These are phyloP conservation scores for Avena atlantica DNA, from an alignment of 176 grass and related monocot genomes.

Conservation along the genomic window DNA sequence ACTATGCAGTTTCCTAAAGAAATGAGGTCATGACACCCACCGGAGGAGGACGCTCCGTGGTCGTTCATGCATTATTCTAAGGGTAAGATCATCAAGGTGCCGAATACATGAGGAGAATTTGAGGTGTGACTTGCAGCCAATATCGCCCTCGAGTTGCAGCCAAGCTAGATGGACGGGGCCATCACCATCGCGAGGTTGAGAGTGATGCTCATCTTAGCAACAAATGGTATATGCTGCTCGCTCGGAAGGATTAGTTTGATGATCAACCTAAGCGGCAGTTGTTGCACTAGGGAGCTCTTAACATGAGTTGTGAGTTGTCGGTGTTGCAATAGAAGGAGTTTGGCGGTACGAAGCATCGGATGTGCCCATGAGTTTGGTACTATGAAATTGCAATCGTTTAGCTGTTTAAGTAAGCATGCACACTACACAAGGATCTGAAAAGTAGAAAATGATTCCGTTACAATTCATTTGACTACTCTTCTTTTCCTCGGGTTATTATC, in stretches of 20 bases:
- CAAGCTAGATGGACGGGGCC: conserved; percentile 59
- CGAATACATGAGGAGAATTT: conserved; percentile 50
- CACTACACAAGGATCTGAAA: no score
- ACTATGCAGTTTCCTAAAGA: conserved; percentile 69
- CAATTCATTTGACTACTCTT: no score
- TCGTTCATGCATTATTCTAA: conserved; percentile 69
- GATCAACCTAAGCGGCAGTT: conserved; percentile 39
- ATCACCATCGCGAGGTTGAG: conserved; percentile 71
- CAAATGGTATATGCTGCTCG: conserved; percentile 58
- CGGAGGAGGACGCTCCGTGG: conserved; percentile 47
- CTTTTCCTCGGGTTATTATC: no score
- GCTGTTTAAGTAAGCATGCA: no score
- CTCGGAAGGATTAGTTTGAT: conserved; percentile 30
- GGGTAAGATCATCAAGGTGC: conserved; percentile 53
- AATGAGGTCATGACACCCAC: conserved; percentile 41
- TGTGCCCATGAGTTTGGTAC: no score
- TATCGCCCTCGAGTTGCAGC: conserved; percentile 56
- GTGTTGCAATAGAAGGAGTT: conserved; percentile 54
- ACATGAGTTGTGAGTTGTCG: conserved; percentile 39
- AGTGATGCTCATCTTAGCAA: conserved; percentile 62
- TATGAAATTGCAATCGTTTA: no score
- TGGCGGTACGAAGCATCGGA: no score
- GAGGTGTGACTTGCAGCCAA: conserved; percentile 56
- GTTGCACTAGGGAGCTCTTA: conserved; percentile 62
- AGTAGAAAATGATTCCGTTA: no score